Conservation (phyloP, 106 monocot genomes). For the Acorus gramineus region DNA sequence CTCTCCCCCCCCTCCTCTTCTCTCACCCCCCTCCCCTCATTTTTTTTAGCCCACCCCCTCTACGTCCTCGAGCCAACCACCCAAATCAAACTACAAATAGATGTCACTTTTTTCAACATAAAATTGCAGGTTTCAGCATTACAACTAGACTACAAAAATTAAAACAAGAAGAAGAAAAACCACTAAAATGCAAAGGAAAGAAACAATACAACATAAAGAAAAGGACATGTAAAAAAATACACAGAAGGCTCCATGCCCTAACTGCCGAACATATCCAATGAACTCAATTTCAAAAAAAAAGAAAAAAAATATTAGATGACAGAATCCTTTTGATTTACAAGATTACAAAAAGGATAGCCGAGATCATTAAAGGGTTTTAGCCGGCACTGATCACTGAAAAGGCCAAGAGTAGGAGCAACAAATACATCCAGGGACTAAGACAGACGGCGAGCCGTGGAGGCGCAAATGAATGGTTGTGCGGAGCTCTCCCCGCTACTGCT, state of each 20-base stretch:
- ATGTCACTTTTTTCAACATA: too few relatives aligned
- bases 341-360: conserved; percentile 7
- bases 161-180: neutral
- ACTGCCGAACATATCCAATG: conserved; percentile 13
- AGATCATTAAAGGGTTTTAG: conserved; percentile 2
- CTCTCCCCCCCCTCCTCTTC: too few relatives aligned
- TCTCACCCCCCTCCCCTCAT: too few relatives aligned
- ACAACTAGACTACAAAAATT: too few relatives aligned
- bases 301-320: conserved; percentile 21
- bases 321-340: conserved; percentile 19
- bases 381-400: conserved; percentile 30
- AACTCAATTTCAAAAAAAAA: neutral
- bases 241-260: neutral
- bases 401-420: conserved; percentile 27
- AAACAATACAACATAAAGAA: neutral
- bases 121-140: too few relatives aligned
- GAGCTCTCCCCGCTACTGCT: conserved; percentile 65
- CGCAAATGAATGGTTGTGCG: conserved; percentile 23
- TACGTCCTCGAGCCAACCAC: too few relatives aligned
- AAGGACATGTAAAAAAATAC: neutral
- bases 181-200: neutral
- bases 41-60: too few relatives aligned
- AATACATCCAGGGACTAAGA: conserved; percentile 12
- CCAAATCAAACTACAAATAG: too few relatives aligned
- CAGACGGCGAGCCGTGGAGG: neutral